Evolutionary conservation across 2,329 filamentous ascomycete species (phyloP), one percentile per base, ranked within the genome.

Genomic region (Colletotrichum destructivum): DNA sequence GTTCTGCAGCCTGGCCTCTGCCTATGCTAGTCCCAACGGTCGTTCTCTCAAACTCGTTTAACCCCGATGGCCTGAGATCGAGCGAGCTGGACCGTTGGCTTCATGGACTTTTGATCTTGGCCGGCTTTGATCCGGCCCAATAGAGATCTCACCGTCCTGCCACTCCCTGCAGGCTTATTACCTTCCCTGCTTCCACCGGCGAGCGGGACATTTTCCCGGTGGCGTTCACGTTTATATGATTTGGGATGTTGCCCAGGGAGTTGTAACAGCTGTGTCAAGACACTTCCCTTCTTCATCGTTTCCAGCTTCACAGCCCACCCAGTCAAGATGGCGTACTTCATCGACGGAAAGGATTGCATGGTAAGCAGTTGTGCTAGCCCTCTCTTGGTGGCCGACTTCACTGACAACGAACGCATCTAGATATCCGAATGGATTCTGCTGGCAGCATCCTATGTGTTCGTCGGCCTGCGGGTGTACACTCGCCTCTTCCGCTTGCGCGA

Each of bases 341-440:
- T 76, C 12, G 74, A 76, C 47, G 75, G 75, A 66, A 76, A 76
- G 62, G 75, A 76, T 47, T 76, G 74, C 66, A 76, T 76, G 75
- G 75, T 74, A 66, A 62, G 75, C 42, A 15, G 5, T 4, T 26
- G 26, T n/a, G n/a, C 4, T 11, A 18, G 11, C 13, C 21, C n/a
- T n/a, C n/a, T n/a, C 55, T 6, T 7, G 4, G 16, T 11, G 3
- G 18, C 55, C 5, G 35, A 11, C 23, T 42, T 4, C 13, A 38
- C 68, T 61, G 16, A 74, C 64, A 26, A 26, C 26, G 26, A 1
- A 3, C 16, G 4, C 12, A 2, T 8, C 26, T 47, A 78, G 78
- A 76, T 80, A 70, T 80, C 78, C 31, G 79, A 80, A 80, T 79
- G 78, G 78, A 81, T 81, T 66, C 64, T 80, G 23, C 68, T 81